A percentile compares a stretch with the other conserved stretches of the same genome.
Evolutionary conservation across 1,139 yeast species (phyloP).

Genomic region (Suhomyces terraborum): DNA sequence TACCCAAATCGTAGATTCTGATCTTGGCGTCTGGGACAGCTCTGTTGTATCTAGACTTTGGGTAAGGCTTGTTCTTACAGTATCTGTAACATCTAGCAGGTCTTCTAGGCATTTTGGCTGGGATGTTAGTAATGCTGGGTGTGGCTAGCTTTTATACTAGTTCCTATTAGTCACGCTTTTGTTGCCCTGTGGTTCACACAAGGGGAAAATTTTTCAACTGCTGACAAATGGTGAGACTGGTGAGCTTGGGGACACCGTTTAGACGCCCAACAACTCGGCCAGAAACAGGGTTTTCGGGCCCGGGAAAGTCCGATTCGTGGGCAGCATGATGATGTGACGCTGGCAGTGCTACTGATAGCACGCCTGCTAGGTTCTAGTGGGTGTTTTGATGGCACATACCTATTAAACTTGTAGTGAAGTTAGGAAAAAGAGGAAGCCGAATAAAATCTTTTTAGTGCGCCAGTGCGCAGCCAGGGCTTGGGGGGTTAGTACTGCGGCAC

Average conservation of each 20-base stretch:
- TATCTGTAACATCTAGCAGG: conserved; percentile 99
- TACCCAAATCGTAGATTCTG: conserved; percentile 98
- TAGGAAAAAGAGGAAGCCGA: conserved; percentile 8
- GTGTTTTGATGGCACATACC: conserved; percentile 21
- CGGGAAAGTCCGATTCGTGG: background rate
- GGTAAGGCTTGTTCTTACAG: conserved; percentile 99
- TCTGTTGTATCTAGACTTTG: conserved; percentile 99
- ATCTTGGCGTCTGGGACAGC: conserved; percentile 99
- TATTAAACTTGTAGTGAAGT: conserved; percentile 23
- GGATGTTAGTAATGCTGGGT: conserved; percentile 33
- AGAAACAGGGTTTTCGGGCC: background rate
- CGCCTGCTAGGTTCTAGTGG: background rate
- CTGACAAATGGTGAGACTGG: conserved; percentile 1
- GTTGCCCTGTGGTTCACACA: background rate
- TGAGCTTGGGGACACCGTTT: background rate
- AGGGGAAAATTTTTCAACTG: conserved; percentile 4
- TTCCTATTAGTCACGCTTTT: conserved; percentile 4
- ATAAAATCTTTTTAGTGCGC: conserved; percentile 14
- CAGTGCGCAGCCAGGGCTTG: background rate
- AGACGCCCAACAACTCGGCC: too few species aligned
- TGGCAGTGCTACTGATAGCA: background rate
- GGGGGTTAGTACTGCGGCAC: conserved; percentile 7
- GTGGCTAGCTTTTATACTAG: conserved; percentile 2
- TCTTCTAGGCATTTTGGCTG: conserved; percentile 97
- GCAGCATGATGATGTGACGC: background rate